Conservation (phyloP, 2,329 filamentous ascomycete genomes). For the Aspergillus tanneri region DNA sequence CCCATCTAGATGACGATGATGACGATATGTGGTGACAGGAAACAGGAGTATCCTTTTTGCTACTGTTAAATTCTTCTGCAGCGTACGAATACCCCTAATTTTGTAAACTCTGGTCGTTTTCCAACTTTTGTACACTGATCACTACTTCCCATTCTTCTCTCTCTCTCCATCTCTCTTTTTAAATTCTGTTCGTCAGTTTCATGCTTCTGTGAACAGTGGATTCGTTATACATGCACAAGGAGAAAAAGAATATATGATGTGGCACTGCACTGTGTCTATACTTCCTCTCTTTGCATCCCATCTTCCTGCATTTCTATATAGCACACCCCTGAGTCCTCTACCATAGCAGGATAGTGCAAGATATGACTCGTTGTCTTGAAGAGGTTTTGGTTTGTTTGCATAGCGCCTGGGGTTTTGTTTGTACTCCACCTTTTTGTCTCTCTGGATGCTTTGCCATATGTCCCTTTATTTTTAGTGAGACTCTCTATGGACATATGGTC, state of each 20-base stretch:
- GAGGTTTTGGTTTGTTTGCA: constrained; percentile 33
- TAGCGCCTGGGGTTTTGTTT: constrained; percentile 39
- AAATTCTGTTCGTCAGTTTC: background rate
- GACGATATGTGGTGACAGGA: constrained; percentile 51
- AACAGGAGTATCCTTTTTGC: constrained; percentile 22
- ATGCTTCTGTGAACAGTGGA: constrained; percentile 4
- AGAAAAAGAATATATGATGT: constrained; percentile 10
- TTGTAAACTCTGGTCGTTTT: constrained; percentile 25
- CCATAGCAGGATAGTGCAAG: constrained; percentile 15
- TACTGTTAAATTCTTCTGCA: constrained; percentile 24
- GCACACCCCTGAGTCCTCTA: constrained; percentile 14
- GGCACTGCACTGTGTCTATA: constrained; percentile 8
- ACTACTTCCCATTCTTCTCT: constrained; percentile 1
- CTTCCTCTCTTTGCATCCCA: constrained; percentile 10
- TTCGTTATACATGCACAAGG: constrained; percentile 6
- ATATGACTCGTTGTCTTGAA: constrained; percentile 19
- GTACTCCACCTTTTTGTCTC: constrained; percentile 14
- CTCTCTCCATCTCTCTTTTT: constrained; percentile 5
- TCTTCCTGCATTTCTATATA: constrained; percentile 21
- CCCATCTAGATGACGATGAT: constrained; percentile 45
- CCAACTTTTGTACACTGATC: constrained; percentile 33
- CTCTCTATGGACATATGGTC: background rate
- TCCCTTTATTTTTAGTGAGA: constrained; percentile 18
- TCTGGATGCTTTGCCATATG: constrained; percentile 2
- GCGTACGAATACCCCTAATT: constrained; percentile 34